Evolutionary conservation across 129 eudicot genomes (phyloP), one percentile per base, ranked within the genome.

Genomic region (Flaveria linearis): DNA sequence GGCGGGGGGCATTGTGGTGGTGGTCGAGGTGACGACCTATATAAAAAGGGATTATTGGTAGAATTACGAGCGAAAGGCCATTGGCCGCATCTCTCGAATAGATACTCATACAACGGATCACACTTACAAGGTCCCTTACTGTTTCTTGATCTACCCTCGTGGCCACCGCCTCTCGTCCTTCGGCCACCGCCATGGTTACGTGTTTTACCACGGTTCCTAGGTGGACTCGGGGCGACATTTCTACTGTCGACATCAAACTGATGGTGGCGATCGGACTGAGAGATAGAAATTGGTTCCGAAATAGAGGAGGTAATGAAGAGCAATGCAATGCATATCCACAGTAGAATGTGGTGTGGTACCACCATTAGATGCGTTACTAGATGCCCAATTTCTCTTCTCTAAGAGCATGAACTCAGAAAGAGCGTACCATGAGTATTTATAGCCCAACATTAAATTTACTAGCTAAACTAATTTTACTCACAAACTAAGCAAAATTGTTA

Each of bases 41-140:
- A 66, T 16, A 72, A 39, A 43, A 88, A 88, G 9, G 92, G 89
- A 70, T 85, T 85, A 61, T 80, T 75, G 46, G 86, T 82, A 28
- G 91, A 80, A 28, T 49, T n/a, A 49, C 83, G 85, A 39, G 85
- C 14, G 71, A 89, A 87, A 73, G 96, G 96, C 90, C 90, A 87
- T 69, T 79, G 85, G 13, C 90, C 96, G 67, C 96, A 89, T 51
- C 26, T 76, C 26, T 72, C 86, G 49, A 87, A 89, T 10, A 89
- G 76, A 84, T 80, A 89, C 2, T 70, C 71, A 18, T 65, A 87
- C 1, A 87, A 71, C 12, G 96, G 90, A 50, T 89, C 96, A 79
- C 96, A 89, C 57, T 75, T 68, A 36, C 85, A 70, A 46, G 87
- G 46, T 74, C 74, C 65, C 1, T 45, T 69, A 57, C 42, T 14